These are phyloP conservation scores for Xylariaceae sp. DNA, from an alignment of 2,329 filamentous ascomycete species.

Conservation along the genomic window DNA sequence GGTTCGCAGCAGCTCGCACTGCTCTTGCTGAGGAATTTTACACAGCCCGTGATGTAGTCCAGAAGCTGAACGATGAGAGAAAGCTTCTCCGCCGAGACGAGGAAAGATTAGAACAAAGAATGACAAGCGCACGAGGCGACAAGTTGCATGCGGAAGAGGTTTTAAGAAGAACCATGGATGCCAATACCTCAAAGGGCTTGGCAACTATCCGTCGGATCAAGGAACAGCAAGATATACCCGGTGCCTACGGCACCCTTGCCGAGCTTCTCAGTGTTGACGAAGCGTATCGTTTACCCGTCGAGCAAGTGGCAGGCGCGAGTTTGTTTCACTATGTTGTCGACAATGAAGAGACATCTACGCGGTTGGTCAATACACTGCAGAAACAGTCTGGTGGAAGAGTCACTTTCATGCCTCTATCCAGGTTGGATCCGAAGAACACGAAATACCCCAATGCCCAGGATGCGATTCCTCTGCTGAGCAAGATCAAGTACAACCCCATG, in stretches of 20 bases:
- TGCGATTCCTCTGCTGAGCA: constrained; percentile 80
- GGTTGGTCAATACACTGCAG: constrained; percentile 74
- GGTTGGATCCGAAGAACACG: constrained; percentile 64
- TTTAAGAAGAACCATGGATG: constrained; percentile 82
- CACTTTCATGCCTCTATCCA: constrained; percentile 90
- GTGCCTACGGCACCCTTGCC: constrained; percentile 87
- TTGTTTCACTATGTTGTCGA: constrained; percentile 97
- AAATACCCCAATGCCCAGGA: constrained; percentile 84
- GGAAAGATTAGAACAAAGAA: constrained; percentile 75
- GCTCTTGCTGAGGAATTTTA: constrained; percentile 70
- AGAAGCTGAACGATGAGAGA: constrained; percentile 78
- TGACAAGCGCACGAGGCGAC: constrained; percentile 72
- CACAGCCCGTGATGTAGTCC: constrained; percentile 71
- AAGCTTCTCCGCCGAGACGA: constrained; percentile 87
- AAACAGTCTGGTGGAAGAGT: constrained; percentile 78
- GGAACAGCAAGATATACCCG: constrained; percentile 71
- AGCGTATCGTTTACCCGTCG: constrained; percentile 80
- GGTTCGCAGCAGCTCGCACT: constrained; percentile 71
- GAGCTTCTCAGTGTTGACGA: constrained; percentile 88
- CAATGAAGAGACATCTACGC: constrained; percentile 80
- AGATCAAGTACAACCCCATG: constrained; percentile 70
- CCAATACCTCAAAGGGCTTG: constrained; percentile 79
- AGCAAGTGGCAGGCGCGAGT: constrained; percentile 87
- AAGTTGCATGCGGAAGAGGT: constrained; percentile 72
- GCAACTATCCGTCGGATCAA: constrained; percentile 83